phyloP scores from a whole-genome alignment of 2,329 filamentous ascomycete species.

The Paecilomyces variotii region DNA sequence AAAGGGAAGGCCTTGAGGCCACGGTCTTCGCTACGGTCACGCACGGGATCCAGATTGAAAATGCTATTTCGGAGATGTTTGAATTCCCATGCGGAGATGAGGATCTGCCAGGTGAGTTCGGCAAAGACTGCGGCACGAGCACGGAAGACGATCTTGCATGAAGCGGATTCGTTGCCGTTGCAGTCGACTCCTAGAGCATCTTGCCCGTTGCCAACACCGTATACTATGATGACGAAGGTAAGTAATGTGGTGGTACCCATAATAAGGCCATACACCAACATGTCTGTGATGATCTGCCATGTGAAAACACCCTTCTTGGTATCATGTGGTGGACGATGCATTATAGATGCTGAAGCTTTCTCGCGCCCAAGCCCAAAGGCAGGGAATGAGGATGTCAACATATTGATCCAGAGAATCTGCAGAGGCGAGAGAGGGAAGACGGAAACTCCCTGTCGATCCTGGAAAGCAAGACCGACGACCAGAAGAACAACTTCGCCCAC shows the following conservation, averaged over 20 bases:
- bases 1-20: constrained; percentile 43
- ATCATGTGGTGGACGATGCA: constrained; percentile 70
- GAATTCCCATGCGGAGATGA: constrained; percentile 73
- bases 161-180: constrained; percentile 42
- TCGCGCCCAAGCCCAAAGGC: constrained; percentile 82
- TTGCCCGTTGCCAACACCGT: constrained; percentile 27
- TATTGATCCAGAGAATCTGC: constrained; percentile 87
- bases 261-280: constrained; percentile 35
- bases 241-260: constrained; percentile 40
- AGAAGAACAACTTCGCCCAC: constrained; percentile 77
- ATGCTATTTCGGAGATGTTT: constrained; percentile 65
- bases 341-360: constrained; percentile 64
- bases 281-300: constrained; percentile 32
- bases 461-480: constrained; percentile 72
- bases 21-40: constrained; percentile 46
- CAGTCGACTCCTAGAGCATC: constrained; percentile 48
- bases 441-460: constrained; percentile 60
- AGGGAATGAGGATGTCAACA: constrained; percentile 78
- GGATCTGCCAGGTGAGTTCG: constrained; percentile 64
- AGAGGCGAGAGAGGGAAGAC: constrained; percentile 80
- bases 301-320: constrained; percentile 34
- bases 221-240: constrained; percentile 32
- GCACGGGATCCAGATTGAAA: constrained; percentile 52
- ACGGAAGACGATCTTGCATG: constrained; percentile 52
- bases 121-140: constrained; percentile 68